These are phyloP conservation scores for Aquanectria penicillioides DNA, from an alignment of 2,329 filamentous ascomycete genomes.

Conservation along the genomic window DNA sequence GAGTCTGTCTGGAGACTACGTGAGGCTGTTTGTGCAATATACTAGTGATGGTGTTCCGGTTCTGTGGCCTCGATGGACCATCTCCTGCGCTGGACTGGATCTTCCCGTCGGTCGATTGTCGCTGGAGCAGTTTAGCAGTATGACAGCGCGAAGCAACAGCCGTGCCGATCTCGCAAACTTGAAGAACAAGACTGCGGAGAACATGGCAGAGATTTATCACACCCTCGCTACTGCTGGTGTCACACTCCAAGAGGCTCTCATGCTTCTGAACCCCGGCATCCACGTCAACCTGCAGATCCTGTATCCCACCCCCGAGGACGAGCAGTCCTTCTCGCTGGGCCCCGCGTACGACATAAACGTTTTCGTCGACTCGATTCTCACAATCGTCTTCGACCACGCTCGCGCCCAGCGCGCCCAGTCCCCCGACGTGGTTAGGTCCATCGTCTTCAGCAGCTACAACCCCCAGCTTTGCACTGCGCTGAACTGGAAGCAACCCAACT, in stretches of 20 bases:
- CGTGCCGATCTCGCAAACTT: conserved; percentile 56
- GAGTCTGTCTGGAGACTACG: conserved; percentile 94
- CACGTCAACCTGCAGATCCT: conserved; percentile 93
- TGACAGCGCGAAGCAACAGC: conserved; percentile 56
- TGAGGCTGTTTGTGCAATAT: conserved; percentile 89
- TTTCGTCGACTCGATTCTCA: conserved; percentile 85
- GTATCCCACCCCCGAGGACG: conserved; percentile 82
- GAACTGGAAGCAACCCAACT: conserved; percentile 99
- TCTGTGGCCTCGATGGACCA: conserved; percentile 86
- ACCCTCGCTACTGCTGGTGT: conserved; percentile 80
- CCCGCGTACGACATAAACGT: conserved; percentile 85
- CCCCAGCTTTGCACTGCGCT: conserved; percentile 88
- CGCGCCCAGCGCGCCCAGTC: conserved; percentile 71
- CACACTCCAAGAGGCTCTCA: conserved; percentile 81
- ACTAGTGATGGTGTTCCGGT: conserved; percentile 89
- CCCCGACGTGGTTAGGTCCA: conserved; percentile 79
- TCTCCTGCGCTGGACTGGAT: conserved; percentile 79
- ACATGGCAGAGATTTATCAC: conserved; percentile 74
- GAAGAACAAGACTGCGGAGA: conserved; percentile 58
- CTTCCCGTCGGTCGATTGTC: conserved; percentile 84
- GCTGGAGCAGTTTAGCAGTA: conserved; percentile 73
- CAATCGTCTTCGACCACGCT: conserved; percentile 91
- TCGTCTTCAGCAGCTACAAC: conserved; percentile 96
- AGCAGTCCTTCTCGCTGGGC: conserved; percentile 74
- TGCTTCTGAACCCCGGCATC: conserved; percentile 78